These are phyloP conservation scores for Sistotremastrum suecicum DNA, from an alignment of 768 basidiomycete species.

Conservation along the genomic window DNA sequence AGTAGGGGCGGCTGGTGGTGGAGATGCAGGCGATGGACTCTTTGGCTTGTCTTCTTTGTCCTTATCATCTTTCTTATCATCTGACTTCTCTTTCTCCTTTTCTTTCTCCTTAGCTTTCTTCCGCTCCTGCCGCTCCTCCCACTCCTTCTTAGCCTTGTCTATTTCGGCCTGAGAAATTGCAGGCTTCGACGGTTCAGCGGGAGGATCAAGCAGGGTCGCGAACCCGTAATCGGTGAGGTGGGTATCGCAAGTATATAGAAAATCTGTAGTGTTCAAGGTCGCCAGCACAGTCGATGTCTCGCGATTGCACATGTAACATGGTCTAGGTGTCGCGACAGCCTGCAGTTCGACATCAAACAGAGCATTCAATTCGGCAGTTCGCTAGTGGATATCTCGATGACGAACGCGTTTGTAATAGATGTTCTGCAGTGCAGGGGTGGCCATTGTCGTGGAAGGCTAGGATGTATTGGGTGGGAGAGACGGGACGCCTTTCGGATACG, in stretches of 20 bases:
- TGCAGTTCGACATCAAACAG: constrained; percentile 15
- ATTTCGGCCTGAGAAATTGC: constrained; percentile 53
- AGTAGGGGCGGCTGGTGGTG: constrained; percentile 8
- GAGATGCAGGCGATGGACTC: constrained; percentile 20
- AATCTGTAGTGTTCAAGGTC: constrained; percentile 71
- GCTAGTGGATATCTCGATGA: constrained; percentile 7
- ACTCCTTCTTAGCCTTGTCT: constrained; percentile 63
- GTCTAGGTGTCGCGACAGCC: constrained; percentile 64
- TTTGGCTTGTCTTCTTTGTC: constrained; percentile 23
- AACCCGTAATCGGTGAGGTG: constrained; percentile 77
- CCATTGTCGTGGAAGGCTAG: constrained; percentile 27
- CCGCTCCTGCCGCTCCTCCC: constrained; percentile 57
- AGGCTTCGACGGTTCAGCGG: constrained; percentile 18
- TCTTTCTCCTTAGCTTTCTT: constrained; percentile 43
- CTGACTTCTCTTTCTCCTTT: constrained; percentile 30
- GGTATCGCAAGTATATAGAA: constrained; percentile 69
- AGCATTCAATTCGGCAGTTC: neutral
- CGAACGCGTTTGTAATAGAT: constrained; percentile 82
- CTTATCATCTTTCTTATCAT: constrained; percentile 15
- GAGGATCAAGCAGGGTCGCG: constrained; percentile 34
- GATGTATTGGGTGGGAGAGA: constrained; percentile 6
- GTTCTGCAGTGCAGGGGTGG: constrained; percentile 46
- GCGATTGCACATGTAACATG: constrained; percentile 68
- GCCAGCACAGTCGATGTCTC: constrained; percentile 77
- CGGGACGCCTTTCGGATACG: neutral